Evolutionary conservation across 23 red algal genomes (phyloP).

Genomic region (Cyanidiococcus yangmingshanensis): DNA sequence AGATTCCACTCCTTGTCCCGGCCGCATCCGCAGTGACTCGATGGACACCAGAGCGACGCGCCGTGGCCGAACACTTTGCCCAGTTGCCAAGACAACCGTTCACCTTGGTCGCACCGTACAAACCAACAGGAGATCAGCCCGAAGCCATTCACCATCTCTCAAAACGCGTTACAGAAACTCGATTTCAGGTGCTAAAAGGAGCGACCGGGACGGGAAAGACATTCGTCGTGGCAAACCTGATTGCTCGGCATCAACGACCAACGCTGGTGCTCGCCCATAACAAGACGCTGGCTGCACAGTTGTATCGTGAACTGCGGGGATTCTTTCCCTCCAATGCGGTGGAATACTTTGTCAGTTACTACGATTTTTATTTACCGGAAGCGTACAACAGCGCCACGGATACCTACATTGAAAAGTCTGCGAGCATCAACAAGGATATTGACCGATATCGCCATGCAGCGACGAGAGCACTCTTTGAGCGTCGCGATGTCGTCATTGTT

Average conservation of each 20-base stretch:
- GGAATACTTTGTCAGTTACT: conserved; percentile 69
- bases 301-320: conserved; percentile 47
- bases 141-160: conserved; percentile 41
- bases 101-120: conserved; percentile 30
- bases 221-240: conserved; percentile 73
- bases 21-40: neutral
- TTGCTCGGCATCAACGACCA: conserved; percentile 37
- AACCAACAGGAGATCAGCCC: conserved; percentile 55
- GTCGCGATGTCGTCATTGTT: conserved; percentile 61
- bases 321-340: conserved; percentile 65
- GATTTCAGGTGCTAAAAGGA: conserved; percentile 60
- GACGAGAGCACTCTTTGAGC: conserved; percentile 54
- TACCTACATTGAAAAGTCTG: conserved; percentile 74
- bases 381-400: conserved; percentile 52
- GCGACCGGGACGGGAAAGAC: conserved; percentile 77
- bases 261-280: conserved; percentile 72
- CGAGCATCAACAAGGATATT: conserved; percentile 56
- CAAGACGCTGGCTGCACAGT: conserved; percentile 76
- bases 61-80: neutral
- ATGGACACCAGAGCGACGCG: neutral
- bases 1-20: neutral
- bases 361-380: conserved; percentile 67
- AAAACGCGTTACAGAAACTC: conserved; percentile 13
- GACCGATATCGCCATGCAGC: conserved; percentile 71
- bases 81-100: conserved; percentile 6